These are phyloP conservation scores for Cercospora brassicicola DNA, from an alignment of 2,329 filamentous ascomycete genomes.

Conservation along the genomic window DNA sequence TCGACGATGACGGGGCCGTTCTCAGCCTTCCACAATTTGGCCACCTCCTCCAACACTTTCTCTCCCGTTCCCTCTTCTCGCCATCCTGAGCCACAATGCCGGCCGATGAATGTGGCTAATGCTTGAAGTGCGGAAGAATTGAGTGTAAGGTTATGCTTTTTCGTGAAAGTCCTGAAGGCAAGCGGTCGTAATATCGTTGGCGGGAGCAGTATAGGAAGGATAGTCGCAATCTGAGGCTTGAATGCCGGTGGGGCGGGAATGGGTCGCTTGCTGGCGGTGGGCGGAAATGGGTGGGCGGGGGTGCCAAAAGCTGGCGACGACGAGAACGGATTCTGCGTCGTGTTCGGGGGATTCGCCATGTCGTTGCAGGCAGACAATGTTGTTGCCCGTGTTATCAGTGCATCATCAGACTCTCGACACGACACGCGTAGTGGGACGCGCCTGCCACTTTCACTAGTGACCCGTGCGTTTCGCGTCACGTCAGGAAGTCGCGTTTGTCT, in stretches of 20 bases:
- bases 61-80: constrained; percentile 92
- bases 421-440: constrained; percentile 6
- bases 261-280: constrained; percentile 40
- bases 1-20: constrained; percentile 91
- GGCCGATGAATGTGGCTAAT: constrained; percentile 84
- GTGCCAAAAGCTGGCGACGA: constrained; percentile 91
- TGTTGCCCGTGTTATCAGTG: background rate
- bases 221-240: constrained; percentile 59
- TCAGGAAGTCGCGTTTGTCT: background rate
- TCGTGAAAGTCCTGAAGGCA: constrained; percentile 93
- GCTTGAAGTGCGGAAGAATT: constrained; percentile 82
- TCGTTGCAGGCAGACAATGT: background rate
- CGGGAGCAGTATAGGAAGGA: constrained; percentile 86
- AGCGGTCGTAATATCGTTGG: constrained; percentile 82
- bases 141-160: constrained; percentile 93
- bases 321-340: constrained; percentile 54
- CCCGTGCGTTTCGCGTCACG: constrained; percentile 8
- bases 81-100: constrained; percentile 94
- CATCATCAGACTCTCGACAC: background rate
- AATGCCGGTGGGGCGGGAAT: constrained; percentile 51
- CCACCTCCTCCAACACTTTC: constrained; percentile 85
- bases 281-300: constrained; percentile 69
- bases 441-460: background rate
- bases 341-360: constrained; percentile 20
- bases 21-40: constrained; percentile 85